These are phyloP conservation scores for Alternaria panax DNA, from an alignment of 2,329 filamentous ascomycete species.

Conservation along the genomic window DNA sequence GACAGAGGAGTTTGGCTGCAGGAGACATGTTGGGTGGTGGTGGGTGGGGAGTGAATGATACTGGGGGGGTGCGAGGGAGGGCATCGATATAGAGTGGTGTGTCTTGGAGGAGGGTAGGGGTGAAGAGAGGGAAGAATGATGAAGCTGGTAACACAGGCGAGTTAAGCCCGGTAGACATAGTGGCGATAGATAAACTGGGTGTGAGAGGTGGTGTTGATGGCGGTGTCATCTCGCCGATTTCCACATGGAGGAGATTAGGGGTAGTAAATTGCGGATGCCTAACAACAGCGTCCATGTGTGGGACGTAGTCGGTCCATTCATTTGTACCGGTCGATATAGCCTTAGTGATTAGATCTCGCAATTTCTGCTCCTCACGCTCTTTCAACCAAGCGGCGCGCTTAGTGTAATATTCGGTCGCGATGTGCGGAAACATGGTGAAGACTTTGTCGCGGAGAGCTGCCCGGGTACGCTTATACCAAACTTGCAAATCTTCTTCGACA, in stretches of 20 bases:
- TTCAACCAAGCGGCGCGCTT: constrained; percentile 25
- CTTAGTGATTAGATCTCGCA: constrained; percentile 22
- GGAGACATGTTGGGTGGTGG: constrained; percentile 31
- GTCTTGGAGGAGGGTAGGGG: too few species aligned
- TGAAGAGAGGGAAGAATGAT: constrained; percentile 17
- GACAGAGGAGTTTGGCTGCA: constrained; percentile 32
- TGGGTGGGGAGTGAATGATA: constrained; percentile 16
- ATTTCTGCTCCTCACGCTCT: constrained; percentile 28
- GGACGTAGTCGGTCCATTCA: constrained; percentile 23
- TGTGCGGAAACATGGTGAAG: constrained; percentile 32
- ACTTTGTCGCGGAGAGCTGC: constrained; percentile 26
- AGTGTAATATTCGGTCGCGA: constrained; percentile 26
- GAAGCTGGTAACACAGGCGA: constrained; percentile 4
- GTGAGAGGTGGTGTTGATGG: neutral
- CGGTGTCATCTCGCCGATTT: constrained; percentile 5
- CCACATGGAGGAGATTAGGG: neutral
- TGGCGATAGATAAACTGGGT: constrained; percentile 1
- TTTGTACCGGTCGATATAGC: constrained; percentile 26
- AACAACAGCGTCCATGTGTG: constrained; percentile 15
- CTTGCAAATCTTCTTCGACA: constrained; percentile 6
- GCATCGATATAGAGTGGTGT: constrained; percentile 7
- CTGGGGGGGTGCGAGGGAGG: constrained; percentile 22
- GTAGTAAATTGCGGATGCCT: neutral
- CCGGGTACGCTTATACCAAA: constrained; percentile 29
- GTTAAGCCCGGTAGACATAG: constrained; percentile 20